Evolutionary conservation across 371 early-diverging fungal genomes (phyloP), one percentile per base, ranked within the genome.

Genomic region (Lichtheimia corymbifera): DNA sequence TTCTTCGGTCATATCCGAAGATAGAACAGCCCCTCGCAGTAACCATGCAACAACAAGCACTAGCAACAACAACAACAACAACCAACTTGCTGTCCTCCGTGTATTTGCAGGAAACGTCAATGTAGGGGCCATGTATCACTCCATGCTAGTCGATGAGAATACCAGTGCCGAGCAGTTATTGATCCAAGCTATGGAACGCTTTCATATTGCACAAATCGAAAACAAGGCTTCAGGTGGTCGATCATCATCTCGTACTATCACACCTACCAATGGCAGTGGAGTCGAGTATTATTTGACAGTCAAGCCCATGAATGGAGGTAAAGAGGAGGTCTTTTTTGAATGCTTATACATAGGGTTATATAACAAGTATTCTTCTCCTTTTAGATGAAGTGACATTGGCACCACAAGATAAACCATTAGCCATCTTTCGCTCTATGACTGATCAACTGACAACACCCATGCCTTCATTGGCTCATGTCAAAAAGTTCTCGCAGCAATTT

Each of bases 51-150:
- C 47, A 22, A n/a, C n/a, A n/a, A n/a, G n/a, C n/a, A n/a, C n/a
- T n/a, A 20, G n/a, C 14, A 17, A 17, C 17, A 53, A 22, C 28
- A 50, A 43, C 14, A 41, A 47, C 28, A 59, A 72, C 59, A 55
- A 60, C 53, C 51, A 58, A 24, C 42, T 35, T n/a, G 55, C 79
- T 42, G 75, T 82, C 9, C 53, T 82, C 7, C 73, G 82, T 20
- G 83, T 86, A 2, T 86, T 81, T 64, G 79, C 87, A 6, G 87
- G 84, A 44, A 84, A 84, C 56, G 83, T 86, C 49, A 83, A 83
- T 61, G 79, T 83, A 51, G 81, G 83, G 17, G 72, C 87, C 28
- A 73, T 76, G 62, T 86, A 81, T 68, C 83, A 81, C 61, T 81
- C 87, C 0, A 80, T 86, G n/a, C 76, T 84, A 4, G 77, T 86